Evolutionary conservation across 208 protist genomes (phyloP).

Genomic region (Leishmania guyanensis): DNA sequence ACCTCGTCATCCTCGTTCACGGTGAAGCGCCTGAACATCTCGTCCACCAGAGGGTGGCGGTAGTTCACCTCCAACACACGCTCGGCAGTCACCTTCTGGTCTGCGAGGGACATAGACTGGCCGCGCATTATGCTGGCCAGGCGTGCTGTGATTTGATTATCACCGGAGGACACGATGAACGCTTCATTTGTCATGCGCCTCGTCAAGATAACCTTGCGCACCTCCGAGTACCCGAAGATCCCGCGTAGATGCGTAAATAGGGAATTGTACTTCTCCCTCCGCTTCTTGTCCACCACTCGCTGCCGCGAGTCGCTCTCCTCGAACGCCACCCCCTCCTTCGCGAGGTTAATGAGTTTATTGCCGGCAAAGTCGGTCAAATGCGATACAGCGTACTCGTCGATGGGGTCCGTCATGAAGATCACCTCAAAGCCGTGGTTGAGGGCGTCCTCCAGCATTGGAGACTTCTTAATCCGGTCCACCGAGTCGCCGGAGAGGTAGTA

Average conservation of each 20-base stretch:
- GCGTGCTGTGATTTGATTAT: constrained; percentile 96
- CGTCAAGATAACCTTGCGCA: constrained; percentile 92
- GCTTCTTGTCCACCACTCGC: constrained; percentile 92
- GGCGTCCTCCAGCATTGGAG: constrained; percentile 88
- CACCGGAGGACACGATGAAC: constrained; percentile 92
- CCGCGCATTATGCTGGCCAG: constrained; percentile 97
- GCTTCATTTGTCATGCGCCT: constrained; percentile 95
- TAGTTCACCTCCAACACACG: constrained; percentile 99
- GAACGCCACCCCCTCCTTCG: constrained; percentile 96
- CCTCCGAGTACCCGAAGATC: constrained; percentile 69
- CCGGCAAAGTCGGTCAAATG: constrained; percentile 94
- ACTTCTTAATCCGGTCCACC: constrained; percentile 74
- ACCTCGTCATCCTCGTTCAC: constrained; percentile 84
- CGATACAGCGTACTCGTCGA: constrained; percentile 98
- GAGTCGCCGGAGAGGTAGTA: constrained; percentile 93
- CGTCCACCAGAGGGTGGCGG: constrained; percentile 95
- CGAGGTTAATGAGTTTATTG: constrained; percentile 96
- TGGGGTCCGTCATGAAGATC: constrained; percentile 96
- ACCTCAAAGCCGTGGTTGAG: constrained; percentile 87
- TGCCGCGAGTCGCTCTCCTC: constrained; percentile 86
- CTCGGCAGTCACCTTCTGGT: constrained; percentile 53
- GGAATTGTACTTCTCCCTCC: constrained; percentile 86
- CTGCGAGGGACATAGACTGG: constrained; percentile 88
- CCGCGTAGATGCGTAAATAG: constrained; percentile 86
- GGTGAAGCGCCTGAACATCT: constrained; percentile 89